These are phyloP conservation scores for Diaporthe caulivora DNA, from an alignment of 2,329 filamentous ascomycete genomes.

Conservation along the genomic window DNA sequence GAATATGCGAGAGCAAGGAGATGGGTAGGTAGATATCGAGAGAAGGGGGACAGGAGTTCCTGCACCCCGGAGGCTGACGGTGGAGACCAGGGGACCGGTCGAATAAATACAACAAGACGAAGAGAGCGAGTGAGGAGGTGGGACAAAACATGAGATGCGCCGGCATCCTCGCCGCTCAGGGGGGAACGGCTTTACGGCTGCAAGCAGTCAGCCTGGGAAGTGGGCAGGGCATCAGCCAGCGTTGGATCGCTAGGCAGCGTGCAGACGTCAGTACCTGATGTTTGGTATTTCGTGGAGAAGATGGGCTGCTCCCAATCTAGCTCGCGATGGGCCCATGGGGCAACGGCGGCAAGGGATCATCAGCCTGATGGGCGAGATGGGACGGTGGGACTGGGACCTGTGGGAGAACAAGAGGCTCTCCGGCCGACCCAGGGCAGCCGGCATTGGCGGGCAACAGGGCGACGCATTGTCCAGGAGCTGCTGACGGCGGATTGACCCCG, in stretches of 20 bases:
- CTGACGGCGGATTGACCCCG: slow-evolving; percentile 32
- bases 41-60: slow-evolving; percentile 14
- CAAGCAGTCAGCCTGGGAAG: slow-evolving; percentile 11
- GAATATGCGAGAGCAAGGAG: slow-evolving; percentile 5
- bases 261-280: slow-evolving; percentile 32
- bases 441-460: slow-evolving; percentile 1
- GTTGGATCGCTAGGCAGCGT: slow-evolving; percentile 18
- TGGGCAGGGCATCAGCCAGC: slow-evolving; percentile 17
- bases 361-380: slow-evolving; percentile 14
- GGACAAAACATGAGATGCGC: slow-evolving; percentile 31
- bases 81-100: slow-evolving; percentile 25
- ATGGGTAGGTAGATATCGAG: slow-evolving; percentile 4
- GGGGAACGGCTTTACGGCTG: slow-evolving; percentile 16
- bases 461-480: slow-evolving; percentile 18
- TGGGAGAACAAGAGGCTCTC: slow-evolving; percentile 8
- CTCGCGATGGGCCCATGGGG: slow-evolving; percentile 12
- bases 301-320: slow-evolving; percentile 27
- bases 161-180: slow-evolving; percentile 26
- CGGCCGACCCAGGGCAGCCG: not conserved
- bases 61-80: slow-evolving; percentile 29
- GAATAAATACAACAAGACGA: slow-evolving; percentile 32
- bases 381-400: not conserved
- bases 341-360: slow-evolving; percentile 25
- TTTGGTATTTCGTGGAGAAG: slow-evolving; percentile 20
- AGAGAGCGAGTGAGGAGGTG: slow-evolving; percentile 30